phyloP scores from a whole-genome alignment of 176 grass and related monocot species.

The Carex scoparia region DNA sequence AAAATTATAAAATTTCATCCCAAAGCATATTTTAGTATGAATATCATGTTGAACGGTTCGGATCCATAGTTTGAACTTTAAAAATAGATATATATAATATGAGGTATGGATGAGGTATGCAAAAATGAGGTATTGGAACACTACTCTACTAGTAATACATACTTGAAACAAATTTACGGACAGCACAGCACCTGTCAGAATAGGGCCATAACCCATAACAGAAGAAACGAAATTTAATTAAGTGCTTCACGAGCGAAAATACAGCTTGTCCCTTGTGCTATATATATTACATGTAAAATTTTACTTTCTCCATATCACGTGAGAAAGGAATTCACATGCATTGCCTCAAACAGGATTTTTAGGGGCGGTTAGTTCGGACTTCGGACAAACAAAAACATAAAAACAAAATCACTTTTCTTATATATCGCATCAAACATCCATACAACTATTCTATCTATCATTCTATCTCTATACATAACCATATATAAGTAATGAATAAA shows the following conservation, averaged over 20 bases:
- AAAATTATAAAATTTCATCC: too few relatives aligned
- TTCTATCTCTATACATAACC: not conserved
- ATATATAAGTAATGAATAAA: not conserved
- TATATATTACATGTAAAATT: not conserved
- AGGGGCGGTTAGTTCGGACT: not conserved
- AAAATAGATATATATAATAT: too few relatives aligned
- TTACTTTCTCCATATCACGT: not conserved
- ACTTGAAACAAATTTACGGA: not conserved
- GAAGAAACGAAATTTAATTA: not conserved
- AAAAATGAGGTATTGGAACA: too few relatives aligned
- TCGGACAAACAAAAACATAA: not conserved
- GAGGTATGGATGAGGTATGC: too few relatives aligned
- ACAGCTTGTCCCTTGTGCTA: not conserved
- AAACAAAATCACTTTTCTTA: not conserved
- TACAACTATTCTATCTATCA: not conserved
- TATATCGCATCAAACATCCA: not conserved
- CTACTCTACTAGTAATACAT: too few relatives aligned
- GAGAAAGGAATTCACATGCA: not conserved
- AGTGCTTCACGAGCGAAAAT: not conserved
- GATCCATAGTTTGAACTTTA: too few relatives aligned
- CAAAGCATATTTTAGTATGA: too few relatives aligned
- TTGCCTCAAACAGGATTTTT: not conserved
- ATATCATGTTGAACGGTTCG: too few relatives aligned
- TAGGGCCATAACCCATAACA: not conserved
- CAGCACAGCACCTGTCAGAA: not conserved